phyloP scores from a whole-genome alignment of 208 protist genomes.

The Crithidia brevicula region DNA sequence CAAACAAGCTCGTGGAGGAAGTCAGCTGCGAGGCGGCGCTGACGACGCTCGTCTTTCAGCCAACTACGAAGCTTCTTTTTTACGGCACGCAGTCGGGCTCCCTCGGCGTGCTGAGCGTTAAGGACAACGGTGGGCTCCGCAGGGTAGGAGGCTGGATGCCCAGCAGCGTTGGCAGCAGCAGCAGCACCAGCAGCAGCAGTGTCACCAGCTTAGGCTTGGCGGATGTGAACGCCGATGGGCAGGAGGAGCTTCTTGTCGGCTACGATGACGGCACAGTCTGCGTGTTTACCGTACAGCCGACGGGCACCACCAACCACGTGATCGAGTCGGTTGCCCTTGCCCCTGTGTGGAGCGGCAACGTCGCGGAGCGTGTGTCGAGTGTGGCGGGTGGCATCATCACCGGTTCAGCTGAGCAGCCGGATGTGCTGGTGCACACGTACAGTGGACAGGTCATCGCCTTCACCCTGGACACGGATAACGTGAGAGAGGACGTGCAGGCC shows the following conservation, averaged over 20 bases:
- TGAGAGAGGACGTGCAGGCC: slow-evolving; percentile 20
- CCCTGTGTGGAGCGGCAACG: slow-evolving; percentile 47
- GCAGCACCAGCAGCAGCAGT: slow-evolving; percentile 26
- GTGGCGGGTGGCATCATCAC: slow-evolving; percentile 74
- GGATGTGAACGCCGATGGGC: slow-evolving; percentile 72
- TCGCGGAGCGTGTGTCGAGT: slow-evolving; percentile 65
- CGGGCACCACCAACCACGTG: not conserved
- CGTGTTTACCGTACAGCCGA: slow-evolving; percentile 47
- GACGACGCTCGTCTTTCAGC: slow-evolving; percentile 53
- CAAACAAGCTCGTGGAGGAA: slow-evolving; percentile 67
- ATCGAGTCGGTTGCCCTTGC: slow-evolving; percentile 31
- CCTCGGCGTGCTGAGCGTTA: slow-evolving; percentile 62
- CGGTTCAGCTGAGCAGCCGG: slow-evolving; percentile 34
- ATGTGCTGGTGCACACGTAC: slow-evolving; percentile 79
- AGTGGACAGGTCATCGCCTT: slow-evolving; percentile 79
- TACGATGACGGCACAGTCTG: slow-evolving; percentile 77
- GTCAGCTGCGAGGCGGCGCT: slow-evolving; percentile 73
- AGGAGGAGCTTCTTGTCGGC: slow-evolving; percentile 77
- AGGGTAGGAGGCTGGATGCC: slow-evolving; percentile 38
- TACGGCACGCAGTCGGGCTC: slow-evolving; percentile 85
- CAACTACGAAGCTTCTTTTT: slow-evolving; percentile 37
- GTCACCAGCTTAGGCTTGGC: slow-evolving; percentile 54
- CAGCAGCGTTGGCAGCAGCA: slow-evolving; percentile 8
- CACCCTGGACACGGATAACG: slow-evolving; percentile 42
- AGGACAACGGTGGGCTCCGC: slow-evolving; percentile 31